Conservation (phyloP, 1,284 basidiomycete genomes). For the Bjerkandera adusta region DNA sequence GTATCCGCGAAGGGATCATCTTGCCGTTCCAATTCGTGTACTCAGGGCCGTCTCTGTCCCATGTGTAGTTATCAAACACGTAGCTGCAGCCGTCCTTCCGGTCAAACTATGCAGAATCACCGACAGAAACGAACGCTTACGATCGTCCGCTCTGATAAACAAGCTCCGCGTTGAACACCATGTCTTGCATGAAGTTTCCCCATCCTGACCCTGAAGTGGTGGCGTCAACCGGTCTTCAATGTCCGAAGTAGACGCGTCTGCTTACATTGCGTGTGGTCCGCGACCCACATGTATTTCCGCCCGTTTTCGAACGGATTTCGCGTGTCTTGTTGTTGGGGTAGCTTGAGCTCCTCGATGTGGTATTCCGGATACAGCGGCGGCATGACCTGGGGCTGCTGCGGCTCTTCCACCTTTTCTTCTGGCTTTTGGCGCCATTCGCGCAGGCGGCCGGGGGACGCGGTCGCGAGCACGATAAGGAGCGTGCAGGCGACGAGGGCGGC, state of each 20-base stretch:
- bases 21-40: conserved; percentile 33
- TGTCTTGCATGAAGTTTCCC: conserved; percentile 43
- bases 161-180: conserved; percentile 32
- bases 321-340: too few species aligned
- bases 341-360: conserved; percentile 36
- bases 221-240: background rate
- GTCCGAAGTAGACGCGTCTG: background rate
- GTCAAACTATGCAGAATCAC: conserved; percentile 8
- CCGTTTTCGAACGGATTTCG: conserved; percentile 8
- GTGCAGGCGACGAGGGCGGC: background rate
- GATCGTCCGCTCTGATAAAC: conserved; percentile 31
- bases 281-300: conserved; percentile 9
- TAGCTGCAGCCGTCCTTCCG: conserved; percentile 23
- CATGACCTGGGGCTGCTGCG: background rate
- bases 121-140: conserved; percentile 25
- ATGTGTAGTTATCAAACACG: conserved; percentile 39
- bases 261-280: conserved; percentile 2
- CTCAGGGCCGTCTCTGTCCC: conserved; percentile 27
- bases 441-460: background rate
- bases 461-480: background rate
- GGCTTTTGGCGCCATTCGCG: background rate
- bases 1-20: conserved; percentile 33
- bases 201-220: conserved; percentile 32
- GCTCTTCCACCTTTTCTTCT: background rate
- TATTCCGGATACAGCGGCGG: conserved; percentile 45